Evolutionary conservation across 1,284 basidiomycete species (phyloP), one percentile per base, ranked within the genome.

Genomic region (Cutaneotrichosporon cavernicola): DNA sequence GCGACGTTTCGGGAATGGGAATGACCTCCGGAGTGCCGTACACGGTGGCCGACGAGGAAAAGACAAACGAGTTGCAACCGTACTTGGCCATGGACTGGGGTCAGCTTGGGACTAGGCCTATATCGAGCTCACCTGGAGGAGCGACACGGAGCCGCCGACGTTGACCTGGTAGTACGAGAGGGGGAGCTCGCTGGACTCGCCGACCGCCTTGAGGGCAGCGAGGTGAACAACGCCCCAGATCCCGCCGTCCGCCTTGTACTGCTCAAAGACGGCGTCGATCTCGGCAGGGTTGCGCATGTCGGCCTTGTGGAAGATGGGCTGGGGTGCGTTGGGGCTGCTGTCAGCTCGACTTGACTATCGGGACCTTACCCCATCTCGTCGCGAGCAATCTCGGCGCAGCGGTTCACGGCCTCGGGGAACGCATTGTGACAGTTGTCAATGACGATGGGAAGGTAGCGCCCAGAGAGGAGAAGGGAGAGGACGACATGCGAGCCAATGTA

Each of bases 21-120:
- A 99, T 92, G 63, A 83, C 83, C 55, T 91, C 89, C 9, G 97
- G 97, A 3, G 89, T 94, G 65, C 97, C 97, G 78, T 99, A 99
- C 40, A 99, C 97, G n/a, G 97, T 99, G 2, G 97, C 97, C 30
- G 93, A 97, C 13, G 95, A 97, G 1, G 94, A 97, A 84, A 98
- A 99, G 67, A 99, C 95, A 68, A 99, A 84, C 57, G 61, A 61
- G 66, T 68, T 56, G 60, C 61, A 62, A 49, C 56, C 36, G 57
- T 57, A 26, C 67, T 90, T 89, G 63, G 85, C 84, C 94, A 97
- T 97, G 69, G 86, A 83, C 83, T 93, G 87, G 56, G 21, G 36
- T 26, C n/a, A 34, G 21, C 32, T 31, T 26, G 21, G 21, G 34
- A 22, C 16, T 30, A 6, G 18, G 18, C 13, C 13, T 26, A n/a